Conservation (phyloP, 768 basidiomycete genomes). For the Roridomyces roridus region DNA sequence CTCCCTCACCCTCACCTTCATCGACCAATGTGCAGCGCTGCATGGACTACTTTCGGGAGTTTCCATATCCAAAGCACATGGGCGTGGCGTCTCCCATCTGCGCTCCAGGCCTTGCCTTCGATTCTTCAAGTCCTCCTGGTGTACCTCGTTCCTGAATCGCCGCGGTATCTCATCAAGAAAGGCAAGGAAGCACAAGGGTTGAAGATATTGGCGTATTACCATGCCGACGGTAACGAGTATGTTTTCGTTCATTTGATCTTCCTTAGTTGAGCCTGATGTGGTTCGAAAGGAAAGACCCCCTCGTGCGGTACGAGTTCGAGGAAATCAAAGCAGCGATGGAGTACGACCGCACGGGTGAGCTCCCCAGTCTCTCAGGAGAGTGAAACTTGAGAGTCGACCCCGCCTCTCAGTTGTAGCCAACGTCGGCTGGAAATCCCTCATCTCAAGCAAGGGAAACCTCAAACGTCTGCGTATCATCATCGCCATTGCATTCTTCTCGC, state of each 20-base stretch:
- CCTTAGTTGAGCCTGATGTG: background rate
- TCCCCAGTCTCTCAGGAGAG: no score
- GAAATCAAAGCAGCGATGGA: conserved; percentile 84
- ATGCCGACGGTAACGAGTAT: conserved; percentile 74
- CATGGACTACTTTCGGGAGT: conserved; percentile 88
- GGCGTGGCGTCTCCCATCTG: conserved; percentile 86
- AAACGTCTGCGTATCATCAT: conserved; percentile 79
- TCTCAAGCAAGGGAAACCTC: conserved; percentile 72
- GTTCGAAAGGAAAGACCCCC: conserved; percentile 56
- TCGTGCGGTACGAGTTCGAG: conserved; percentile 76
- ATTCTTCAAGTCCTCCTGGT: conserved; percentile 69
- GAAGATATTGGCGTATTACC: conserved; percentile 78
- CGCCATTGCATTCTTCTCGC: conserved; percentile 83
- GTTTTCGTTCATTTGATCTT: conserved; percentile 15
- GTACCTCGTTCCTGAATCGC: conserved; percentile 80
- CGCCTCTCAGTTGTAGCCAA: conserved; percentile 46
- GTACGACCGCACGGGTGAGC: conserved; percentile 52
- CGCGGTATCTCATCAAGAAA: conserved; percentile 82
- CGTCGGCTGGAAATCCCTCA: conserved; percentile 73
- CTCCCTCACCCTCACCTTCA: background rate
- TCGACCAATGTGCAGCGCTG: conserved; percentile 51
- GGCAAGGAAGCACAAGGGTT: conserved; percentile 75
- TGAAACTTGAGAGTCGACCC: no score
- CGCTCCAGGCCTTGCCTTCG: conserved; percentile 74
- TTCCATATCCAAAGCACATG: conserved; percentile 71